Percentiles rank a stretch among this genome's conserved stretches.
phyloP scores from a whole-genome alignment of 768 basidiomycete genomes.

The Floccularia luteovirens region DNA sequence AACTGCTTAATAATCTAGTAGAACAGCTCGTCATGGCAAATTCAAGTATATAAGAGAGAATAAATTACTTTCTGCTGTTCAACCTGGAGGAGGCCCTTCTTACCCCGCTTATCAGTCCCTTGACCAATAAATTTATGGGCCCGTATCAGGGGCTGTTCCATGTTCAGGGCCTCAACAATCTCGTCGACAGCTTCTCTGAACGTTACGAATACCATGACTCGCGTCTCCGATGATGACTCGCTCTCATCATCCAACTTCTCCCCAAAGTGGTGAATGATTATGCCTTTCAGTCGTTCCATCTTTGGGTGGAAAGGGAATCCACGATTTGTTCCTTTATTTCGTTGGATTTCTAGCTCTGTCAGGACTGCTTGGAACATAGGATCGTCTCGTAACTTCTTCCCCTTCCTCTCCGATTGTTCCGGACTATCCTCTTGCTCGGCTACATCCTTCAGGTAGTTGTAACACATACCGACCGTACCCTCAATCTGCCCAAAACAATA shows the following conservation, averaged over 20 bases:
- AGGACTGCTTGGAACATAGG: constrained; percentile 59
- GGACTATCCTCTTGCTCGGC: constrained; percentile 24
- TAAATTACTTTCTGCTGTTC: constrained; percentile 77
- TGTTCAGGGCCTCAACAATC: constrained; percentile 73
- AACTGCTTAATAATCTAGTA: constrained; percentile 78
- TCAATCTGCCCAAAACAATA: constrained; percentile 49
- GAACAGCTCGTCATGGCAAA: constrained; percentile 1
- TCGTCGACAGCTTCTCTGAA: constrained; percentile 88
- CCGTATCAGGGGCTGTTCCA: constrained; percentile 70
- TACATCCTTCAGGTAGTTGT: constrained; percentile 50
- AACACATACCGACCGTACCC: constrained; percentile 74
- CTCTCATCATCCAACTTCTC: constrained; percentile 36
- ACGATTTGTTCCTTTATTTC: constrained; percentile 14
- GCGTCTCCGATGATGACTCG: constrained; percentile 43
- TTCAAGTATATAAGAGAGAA: no score
- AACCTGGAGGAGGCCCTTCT: constrained; percentile 84
- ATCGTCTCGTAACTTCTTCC: constrained; percentile 41
- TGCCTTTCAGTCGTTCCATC: constrained; percentile 72
- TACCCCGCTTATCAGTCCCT: constrained; percentile 75
- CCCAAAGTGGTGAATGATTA: constrained; percentile 78
- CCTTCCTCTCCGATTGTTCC: constrained; percentile 25
- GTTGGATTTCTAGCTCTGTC: constrained; percentile 56
- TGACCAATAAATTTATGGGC: constrained; percentile 90
- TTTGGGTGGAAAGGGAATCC: constrained; percentile 81
- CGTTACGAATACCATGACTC: constrained; percentile 94